Base-by-base conservation (phyloP, 2,329 filamentous ascomycete genomes). In the Aspergillus proliferans region DNA sequence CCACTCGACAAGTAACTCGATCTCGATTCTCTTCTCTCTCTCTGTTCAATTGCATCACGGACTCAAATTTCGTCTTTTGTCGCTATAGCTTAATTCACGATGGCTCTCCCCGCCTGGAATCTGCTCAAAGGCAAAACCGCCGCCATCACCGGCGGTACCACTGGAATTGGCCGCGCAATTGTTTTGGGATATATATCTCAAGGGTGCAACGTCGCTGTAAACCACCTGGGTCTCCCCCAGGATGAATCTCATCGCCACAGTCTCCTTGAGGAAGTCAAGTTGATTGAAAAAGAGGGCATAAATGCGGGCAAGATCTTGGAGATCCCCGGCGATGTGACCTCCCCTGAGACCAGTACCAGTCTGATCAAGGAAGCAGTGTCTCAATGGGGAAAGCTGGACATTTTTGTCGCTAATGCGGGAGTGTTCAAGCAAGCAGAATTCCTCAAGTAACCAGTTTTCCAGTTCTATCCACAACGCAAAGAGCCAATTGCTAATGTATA, bases 371-470 rank as follows among this genome's bases (percentile, higher is more conserved):
- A 76, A 51, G 58, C 61, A 4, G 60, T 64, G 0, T 43, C 51
- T 2, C 46, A 50, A 42, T 66, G 63, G 50, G 60, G 62, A 1
- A 50, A 60, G 21, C 41, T 66, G n/a, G 64, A 66, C 46, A 60
- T 62, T 1, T 64, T 66, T 43, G 56, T 66, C 10, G 61, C 61
- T 10, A 66, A 66, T 47, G 64, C 63, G 8, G 63, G 63, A 2
- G 61, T 66, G 48, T 94, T 88, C 76, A 79, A 86, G 54, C 94
- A 93, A 70, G 84, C 85, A 51, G 86, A 91, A 57, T 91, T 94
- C 61, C 71, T 94, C 34, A 80, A 83, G 76, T 56, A 22, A 26
- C 8, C 34, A 47, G 22, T 47, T 6, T 6, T 47, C 5, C 6
- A 46, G 18, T 41, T 18, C 40, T 48, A 76, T 91, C 36, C 72